Base-by-base conservation (phyloP, 2,329 filamentous ascomycete species). In the Arthrobotrys entomopaga region DNA sequence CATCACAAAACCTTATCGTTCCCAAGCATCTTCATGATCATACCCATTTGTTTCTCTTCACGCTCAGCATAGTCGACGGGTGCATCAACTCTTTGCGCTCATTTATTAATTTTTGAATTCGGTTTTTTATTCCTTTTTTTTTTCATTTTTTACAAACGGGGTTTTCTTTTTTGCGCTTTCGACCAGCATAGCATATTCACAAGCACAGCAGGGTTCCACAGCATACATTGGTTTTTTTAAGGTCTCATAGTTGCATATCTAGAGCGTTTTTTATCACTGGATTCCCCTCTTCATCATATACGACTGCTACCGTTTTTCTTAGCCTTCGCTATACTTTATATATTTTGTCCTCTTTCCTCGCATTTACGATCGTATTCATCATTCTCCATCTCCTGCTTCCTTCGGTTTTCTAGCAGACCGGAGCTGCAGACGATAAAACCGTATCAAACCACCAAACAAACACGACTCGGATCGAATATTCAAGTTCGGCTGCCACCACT, bases 191-290 rank as follows among this genome's bases (percentile, higher is more conserved):
- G 70, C 70, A 74, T 74, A 63, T 66, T 66, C 63, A 52, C 63
- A 66, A 56, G 70, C 70, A 74, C 70, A 66, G 63, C 64, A 74
- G 56, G 70, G 63, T 74, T 74, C 63, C 63, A 74, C 63, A 74
- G 70, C 70, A 74, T 74, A 74, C 65, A 61, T 66, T 61, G 70
- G 59, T n/a, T 70, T 70, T 69, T 70, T n/a, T n/a, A n/a, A 64
- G 65, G 65, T 70, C 65, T 70, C 70, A 74, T 74, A 61, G 63
- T 74, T 74, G 70, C 70, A 74, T 74, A 74, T 74, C 65, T 74
- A 74, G 70, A 74, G 70, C 70, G 70, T 67, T 64, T 67, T 54
- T 65, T 57, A 58, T 53, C 53, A 52, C 49, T 22, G 60, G 60
- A 72, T 53, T 56, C 60, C 63, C 58, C 57, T 48, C 61, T 60